Evolutionary conservation across 257 asterid genomes (phyloP), one percentile per base, ranked within the genome.

Genomic region (Haberlea rhodopensis): DNA sequence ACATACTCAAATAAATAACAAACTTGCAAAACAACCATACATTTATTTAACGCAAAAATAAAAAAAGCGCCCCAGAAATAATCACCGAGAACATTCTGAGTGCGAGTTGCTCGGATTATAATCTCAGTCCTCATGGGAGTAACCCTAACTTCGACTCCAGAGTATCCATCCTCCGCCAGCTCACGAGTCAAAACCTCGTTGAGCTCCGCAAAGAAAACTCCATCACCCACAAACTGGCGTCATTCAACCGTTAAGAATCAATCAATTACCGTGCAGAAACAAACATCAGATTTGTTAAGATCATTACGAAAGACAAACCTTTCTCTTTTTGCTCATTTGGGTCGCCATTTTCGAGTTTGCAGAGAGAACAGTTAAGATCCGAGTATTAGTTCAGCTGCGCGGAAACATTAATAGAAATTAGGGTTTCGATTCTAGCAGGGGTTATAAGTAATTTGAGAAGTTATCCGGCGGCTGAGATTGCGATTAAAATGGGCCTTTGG

Each of bases 91-190:
- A 88, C 89, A 49, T 85, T 88, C 54, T 88, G 94, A 45, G 94
- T 81, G 62, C 96, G 94, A 22, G 94, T 88, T 0, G 94, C 95
- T 37, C 94, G 85, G 32, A 85, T 87, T 69, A 87, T 84, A 76
- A 87, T 82, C 85, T 87, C 95, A 51, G 95, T 81, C 56, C 90
- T 81, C 87, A 88, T 76, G 5, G 96, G 94, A 19, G 96, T 87
- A 22, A 85, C 96, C 73, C 90, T 75, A 40, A 87, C 96, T 71
- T 87, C 95, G 15, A 84, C 86, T 2, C 91, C 91, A 22, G 91
- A 87, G 82, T 87, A 87, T 3, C 95, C 95, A 58, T 86, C 88
- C 78, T 84, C 90, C 0, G 85, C 88, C 19, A 84, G 74, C 75
- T 86, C 90, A 40, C 94, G 83, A 5, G 79, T 86, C 74, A 83